Percentiles rank a stretch among this genome's conserved stretches.
phyloP scores from a whole-genome alignment of 208 protist species.

The Entamoeba nuttalli region DNA sequence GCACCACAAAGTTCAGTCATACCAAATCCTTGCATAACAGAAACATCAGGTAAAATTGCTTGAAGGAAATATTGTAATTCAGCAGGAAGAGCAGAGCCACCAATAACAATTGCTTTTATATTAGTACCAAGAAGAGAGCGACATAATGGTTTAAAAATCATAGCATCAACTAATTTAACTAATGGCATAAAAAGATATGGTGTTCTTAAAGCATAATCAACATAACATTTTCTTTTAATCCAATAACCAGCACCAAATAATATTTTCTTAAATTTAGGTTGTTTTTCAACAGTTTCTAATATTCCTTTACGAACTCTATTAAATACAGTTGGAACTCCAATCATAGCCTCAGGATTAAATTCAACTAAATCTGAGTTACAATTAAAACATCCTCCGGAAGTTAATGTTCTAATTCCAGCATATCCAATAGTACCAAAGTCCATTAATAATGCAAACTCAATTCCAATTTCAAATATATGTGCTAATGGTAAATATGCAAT shows the following conservation, averaged over 20 bases:
- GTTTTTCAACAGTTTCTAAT: neutral
- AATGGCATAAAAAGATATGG: neutral
- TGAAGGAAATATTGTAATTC: neutral
- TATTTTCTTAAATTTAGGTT: neutral
- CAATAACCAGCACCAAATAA: neutral
- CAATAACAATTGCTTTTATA: neutral
- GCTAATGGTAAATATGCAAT: neutral
- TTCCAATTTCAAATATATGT: neutral
- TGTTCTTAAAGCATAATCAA: neutral
- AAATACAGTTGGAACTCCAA: neutral
- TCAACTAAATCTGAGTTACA: neutral
- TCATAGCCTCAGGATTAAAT: neutral
- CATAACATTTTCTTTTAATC: neutral
- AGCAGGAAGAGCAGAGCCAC: conserved; percentile 4
- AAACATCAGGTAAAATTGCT: neutral
- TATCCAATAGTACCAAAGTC: neutral
- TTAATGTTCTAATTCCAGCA: neutral
- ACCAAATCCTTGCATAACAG: conserved; percentile 13
- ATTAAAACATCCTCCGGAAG: neutral
- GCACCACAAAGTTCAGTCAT: conserved; percentile 11
- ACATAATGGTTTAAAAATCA: neutral
- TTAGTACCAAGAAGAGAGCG: neutral
- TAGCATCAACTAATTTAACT: neutral
- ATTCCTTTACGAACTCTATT: neutral
- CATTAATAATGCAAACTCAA: neutral